phyloP scores from a whole-genome alignment of 2,329 filamentous ascomycete species.

The Cytospora paraplurivora region DNA sequence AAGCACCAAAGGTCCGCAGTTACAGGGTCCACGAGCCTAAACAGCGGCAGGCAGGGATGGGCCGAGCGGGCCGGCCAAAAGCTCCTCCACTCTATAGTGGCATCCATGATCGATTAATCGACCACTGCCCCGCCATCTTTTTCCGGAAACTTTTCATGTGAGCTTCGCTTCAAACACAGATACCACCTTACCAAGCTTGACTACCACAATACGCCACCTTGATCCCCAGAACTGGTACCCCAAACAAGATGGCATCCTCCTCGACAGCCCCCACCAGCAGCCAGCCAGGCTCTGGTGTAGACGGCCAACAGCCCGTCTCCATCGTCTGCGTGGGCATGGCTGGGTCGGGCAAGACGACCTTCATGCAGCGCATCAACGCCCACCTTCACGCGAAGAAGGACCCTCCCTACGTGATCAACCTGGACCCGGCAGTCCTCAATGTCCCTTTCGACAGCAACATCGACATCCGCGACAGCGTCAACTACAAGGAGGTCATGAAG shows the following conservation, averaged over 20 bases:
- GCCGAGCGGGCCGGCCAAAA: background rate
- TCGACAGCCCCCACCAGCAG: constrained; percentile 25
- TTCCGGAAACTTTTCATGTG: constrained; percentile 25
- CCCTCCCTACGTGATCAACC: constrained; percentile 93
- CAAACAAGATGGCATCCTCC: constrained; percentile 31
- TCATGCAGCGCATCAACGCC: constrained; percentile 97
- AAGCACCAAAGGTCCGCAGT: background rate
- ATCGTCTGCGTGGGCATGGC: constrained; percentile 98
- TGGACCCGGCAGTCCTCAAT: constrained; percentile 90
- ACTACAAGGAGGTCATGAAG: constrained; percentile 99
- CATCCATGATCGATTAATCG: constrained; percentile 2
- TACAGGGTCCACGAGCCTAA: background rate
- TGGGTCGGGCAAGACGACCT: constrained; percentile 97
- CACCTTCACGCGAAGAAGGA: constrained; percentile 80
- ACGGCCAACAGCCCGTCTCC: constrained; percentile 59
- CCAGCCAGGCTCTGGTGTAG: constrained; percentile 15
- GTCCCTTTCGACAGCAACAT: constrained; percentile 97
- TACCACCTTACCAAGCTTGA: background rate
- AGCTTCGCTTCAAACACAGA: background rate
- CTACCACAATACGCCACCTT: background rate
- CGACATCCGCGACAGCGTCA: constrained; percentile 97
- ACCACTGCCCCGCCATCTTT: constrained; percentile 15
- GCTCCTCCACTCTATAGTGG: constrained; percentile 10
- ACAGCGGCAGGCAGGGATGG: constrained; percentile 19
- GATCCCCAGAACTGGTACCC: background rate